These are phyloP conservation scores for Scheffersomyces cryptocercus DNA, from an alignment of 1,139 yeast species.

Conservation along the genomic window DNA sequence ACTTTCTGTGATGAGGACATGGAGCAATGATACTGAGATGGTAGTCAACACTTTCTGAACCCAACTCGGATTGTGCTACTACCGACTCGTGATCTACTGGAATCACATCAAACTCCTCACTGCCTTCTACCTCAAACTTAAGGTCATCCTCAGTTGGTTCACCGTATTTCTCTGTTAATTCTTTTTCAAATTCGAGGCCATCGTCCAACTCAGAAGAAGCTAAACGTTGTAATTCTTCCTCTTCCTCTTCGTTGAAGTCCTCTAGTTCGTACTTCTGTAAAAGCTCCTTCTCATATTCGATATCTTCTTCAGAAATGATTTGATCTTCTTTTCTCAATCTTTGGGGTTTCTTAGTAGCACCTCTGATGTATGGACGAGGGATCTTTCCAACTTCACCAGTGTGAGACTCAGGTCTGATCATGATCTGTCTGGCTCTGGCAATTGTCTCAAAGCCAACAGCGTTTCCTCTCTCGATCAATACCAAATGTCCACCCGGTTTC, in stretches of 20 bases:
- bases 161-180: constrained; percentile 42
- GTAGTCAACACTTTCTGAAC: constrained; percentile 40
- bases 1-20: constrained; percentile 82
- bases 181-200: constrained; percentile 33
- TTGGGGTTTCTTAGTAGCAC: constrained; percentile 47
- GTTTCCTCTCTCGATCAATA: constrained; percentile 84
- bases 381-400: constrained; percentile 58
- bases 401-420: constrained; percentile 78
- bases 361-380: constrained; percentile 71
- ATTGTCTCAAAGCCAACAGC: constrained; percentile 86
- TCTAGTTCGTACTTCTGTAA: constrained; percentile 24
- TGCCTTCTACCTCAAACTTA: constrained; percentile 49
- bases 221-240: constrained; percentile 1
- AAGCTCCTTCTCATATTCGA: constrained; percentile 33
- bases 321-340: constrained; percentile 37
- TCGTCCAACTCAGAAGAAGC: constrained; percentile 2
- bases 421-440: constrained; percentile 86
- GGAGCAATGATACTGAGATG: constrained; percentile 78
- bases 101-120: constrained; percentile 40
- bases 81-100: constrained; percentile 20
- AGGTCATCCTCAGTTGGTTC: constrained; percentile 44
- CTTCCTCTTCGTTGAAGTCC: constrained; percentile 10
- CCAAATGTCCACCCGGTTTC: constrained; percentile 76
- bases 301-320: constrained; percentile 35
- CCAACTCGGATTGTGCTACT: constrained; percentile 9